phyloP scores from a whole-genome alignment of 345 rosid genomes.

The Eucalyptus virginea region DNA sequence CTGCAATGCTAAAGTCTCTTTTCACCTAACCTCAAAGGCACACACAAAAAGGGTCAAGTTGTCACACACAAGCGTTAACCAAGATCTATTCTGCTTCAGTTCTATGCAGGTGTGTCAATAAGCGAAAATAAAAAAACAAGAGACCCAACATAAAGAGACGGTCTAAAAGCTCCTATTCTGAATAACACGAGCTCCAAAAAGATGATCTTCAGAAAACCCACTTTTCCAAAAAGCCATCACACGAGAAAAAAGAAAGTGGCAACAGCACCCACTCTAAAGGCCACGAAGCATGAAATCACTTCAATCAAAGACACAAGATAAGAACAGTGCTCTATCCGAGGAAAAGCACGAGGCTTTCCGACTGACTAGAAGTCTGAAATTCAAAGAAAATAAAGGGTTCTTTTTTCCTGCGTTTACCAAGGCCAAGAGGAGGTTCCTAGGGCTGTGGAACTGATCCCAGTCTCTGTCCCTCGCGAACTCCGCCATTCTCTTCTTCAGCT shows the following conservation, averaged over 20 bases:
- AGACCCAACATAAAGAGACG: background rate
- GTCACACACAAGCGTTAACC: background rate
- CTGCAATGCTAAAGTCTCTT: background rate
- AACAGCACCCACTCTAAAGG: background rate
- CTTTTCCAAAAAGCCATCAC: background rate
- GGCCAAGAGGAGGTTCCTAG: conserved; percentile 83
- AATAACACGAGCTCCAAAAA: background rate
- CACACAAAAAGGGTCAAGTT: background rate
- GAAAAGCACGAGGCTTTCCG: background rate
- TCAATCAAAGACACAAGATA: background rate
- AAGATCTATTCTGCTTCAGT: background rate
- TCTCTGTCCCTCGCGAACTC: conserved; percentile 75
- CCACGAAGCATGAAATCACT: background rate
- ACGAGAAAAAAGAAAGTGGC: background rate
- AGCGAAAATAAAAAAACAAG: background rate
- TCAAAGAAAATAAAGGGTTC: background rate
- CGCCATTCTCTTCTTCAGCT: conserved; percentile 61
- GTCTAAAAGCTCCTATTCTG: background rate
- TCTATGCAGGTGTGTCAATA: background rate
- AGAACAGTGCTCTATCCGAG: background rate
- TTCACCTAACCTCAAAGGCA: background rate
- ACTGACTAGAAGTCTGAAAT: background rate
- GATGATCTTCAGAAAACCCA: background rate
- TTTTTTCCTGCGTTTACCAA: conserved; percentile 26
- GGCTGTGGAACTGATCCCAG: conserved; percentile 91